Evolutionary conservation across 2,329 filamentous ascomycete species (phyloP), one percentile per base, ranked within the genome.

Genomic region (Neofusicoccum ribis): DNA sequence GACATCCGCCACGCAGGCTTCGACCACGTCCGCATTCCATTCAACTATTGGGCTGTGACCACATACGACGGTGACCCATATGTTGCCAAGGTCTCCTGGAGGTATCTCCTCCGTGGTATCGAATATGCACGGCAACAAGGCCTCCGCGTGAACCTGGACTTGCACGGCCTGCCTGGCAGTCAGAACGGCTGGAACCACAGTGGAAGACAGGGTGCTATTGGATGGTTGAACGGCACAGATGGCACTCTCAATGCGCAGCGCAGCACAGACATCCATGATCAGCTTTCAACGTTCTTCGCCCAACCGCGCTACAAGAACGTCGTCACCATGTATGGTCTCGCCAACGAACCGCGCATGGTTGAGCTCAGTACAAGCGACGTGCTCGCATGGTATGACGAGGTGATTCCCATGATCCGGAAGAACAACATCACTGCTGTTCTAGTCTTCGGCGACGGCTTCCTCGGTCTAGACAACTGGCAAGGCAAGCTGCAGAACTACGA

Each of bases 141-240:
- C 0, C 82, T 99, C 4, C 90, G 95, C 1, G 88, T 99, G 46
- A 98, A 98, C 68, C 86, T 99, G 3, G 95, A 99, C 76, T 81
- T 97, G 4, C 95, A 99, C 79, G 93, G 86, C n/a, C 83, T 95
- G 0, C 94, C 94, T 0, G 95, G 95, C 0, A 94, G 91, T 67
- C 95, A 98, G 74, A 99, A 99, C 72, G 95, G 95, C 1, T 98
- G 94, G 94, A 97, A 97, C 72, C 95, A 99, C 77, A 96, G 91
- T 70, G 95, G 95, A 0, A 87, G 88, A 9, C 89, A 91, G 75
- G 94, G 95, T 1, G 67, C 79, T 1, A 94, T 98, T 68, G 85
- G 87, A 31, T 99, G 95, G 95, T 81, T 98, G 44, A 95, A 95
- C 71, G 95, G 95, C n/a, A 90, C 91, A 0, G 84, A 97, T 72